Conservation (phyloP, 495 filamentous ascomycete species). For the Mytilinidion resinicola region DNA sequence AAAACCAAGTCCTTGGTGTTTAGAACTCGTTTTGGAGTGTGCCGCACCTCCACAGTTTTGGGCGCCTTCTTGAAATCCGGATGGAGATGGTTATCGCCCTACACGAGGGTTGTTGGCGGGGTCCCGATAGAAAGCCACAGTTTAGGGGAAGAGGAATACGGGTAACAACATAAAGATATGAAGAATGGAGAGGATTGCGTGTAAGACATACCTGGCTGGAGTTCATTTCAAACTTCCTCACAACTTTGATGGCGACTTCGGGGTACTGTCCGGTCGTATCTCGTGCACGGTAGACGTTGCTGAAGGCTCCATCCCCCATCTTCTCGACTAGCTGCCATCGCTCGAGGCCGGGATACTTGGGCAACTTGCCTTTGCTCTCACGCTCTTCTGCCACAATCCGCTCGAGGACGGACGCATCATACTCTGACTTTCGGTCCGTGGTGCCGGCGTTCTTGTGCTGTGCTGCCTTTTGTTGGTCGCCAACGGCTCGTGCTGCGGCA, state of each 20-base stretch:
- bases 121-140: slow-evolving; percentile 38
- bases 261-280: slow-evolving; percentile 62
- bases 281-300: slow-evolving; percentile 88
- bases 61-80: slow-evolving; percentile 90
- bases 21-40: slow-evolving; percentile 37
- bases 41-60: slow-evolving; percentile 95
- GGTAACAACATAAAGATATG: slow-evolving; percentile 20
- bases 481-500: slow-evolving; percentile 49
- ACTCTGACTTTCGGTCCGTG: slow-evolving; percentile 46
- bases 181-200: slow-evolving; percentile 16
- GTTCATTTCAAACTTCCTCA: slow-evolving; percentile 98
- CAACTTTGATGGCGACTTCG: slow-evolving; percentile 96
- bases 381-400: slow-evolving; percentile 88
- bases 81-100: slow-evolving; percentile 84
- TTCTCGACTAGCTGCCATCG: slow-evolving; percentile 88
- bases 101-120: slow-evolving; percentile 42
- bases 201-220: slow-evolving; percentile 77
- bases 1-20: slow-evolving; percentile 1
- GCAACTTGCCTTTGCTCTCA: slow-evolving; percentile 73
- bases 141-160: slow-evolving; percentile 23
- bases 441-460: slow-evolving; percentile 32
- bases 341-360: slow-evolving; percentile 85
- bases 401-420: slow-evolving; percentile 63
- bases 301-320: slow-evolving; percentile 99
- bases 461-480: slow-evolving; percentile 42